Evolutionary conservation across 345 rosid species (phyloP).

Genomic region (Linum usitatissimum): DNA sequence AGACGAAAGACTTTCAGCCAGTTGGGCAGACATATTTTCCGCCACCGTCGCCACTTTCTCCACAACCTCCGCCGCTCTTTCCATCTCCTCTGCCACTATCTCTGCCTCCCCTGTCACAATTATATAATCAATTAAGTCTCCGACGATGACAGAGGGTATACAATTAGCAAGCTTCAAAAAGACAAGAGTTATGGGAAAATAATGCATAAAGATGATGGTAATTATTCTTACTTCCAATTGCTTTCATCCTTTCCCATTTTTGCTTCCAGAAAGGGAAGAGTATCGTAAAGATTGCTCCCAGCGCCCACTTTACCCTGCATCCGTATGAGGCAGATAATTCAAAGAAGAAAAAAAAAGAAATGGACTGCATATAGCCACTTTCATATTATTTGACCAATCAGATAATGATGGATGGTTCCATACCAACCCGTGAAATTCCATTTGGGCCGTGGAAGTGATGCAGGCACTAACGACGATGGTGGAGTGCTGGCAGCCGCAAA

Average conservation of each 20-base stretch:
- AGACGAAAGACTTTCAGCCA: conserved; percentile 38
- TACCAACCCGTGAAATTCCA: conserved; percentile 17
- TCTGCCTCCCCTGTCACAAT: conserved; percentile 31
- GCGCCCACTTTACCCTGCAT: conserved; percentile 54
- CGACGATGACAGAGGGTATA: no score
- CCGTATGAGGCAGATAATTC: neutral
- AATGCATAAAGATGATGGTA: no score
- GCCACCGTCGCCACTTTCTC: conserved; percentile 25
- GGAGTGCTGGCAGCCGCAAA: no score
- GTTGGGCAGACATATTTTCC: conserved; percentile 16
- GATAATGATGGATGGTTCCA: no score
- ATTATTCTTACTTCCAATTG: conserved; percentile 37
- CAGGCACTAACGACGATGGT: neutral
- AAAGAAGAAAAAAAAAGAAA: no score
- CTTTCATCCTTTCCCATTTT: conserved; percentile 29
- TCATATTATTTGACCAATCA: no score
- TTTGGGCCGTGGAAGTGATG: conserved; percentile 19
- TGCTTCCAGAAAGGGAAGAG: conserved; percentile 44
- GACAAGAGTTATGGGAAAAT: no score
- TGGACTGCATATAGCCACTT: no score
- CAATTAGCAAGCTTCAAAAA: no score
- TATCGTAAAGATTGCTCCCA: conserved; percentile 42
- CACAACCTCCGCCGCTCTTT: conserved; percentile 30
- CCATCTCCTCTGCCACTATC: conserved; percentile 28
- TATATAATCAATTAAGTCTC: neutral